Conservation (phyloP, 306 rosid genomes). For the Fragaria nilgerrensis region DNA sequence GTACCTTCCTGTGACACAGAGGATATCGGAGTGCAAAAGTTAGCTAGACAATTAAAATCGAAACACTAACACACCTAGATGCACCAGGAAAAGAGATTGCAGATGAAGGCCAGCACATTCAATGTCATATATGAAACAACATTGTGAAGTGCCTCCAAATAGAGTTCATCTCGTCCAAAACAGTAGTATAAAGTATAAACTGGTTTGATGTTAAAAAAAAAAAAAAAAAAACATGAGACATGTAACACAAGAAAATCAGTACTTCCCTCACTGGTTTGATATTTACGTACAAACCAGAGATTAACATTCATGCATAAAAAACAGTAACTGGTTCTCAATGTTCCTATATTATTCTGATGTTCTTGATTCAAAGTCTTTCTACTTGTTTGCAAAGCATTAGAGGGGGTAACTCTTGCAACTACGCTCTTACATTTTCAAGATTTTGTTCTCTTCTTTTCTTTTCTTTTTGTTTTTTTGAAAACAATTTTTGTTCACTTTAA, state of each 20-base stretch:
- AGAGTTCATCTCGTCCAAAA: too few relatives aligned
- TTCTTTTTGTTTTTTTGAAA: too few relatives aligned
- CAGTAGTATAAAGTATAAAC: too few relatives aligned
- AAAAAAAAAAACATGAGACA: too few relatives aligned
- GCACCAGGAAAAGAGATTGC: not conserved
- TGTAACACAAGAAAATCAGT: too few relatives aligned
- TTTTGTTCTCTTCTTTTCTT: too few relatives aligned
- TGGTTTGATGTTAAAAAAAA: too few relatives aligned
- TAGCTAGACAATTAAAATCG: not conserved
- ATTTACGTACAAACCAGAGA: conserved; percentile 1
- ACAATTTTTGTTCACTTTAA: too few relatives aligned
- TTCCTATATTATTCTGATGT: not conserved
- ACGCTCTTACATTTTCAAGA: too few relatives aligned
- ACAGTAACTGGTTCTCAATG: not conserved
- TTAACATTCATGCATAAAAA: not conserved
- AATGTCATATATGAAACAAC: not conserved
- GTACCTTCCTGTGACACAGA: conserved; percentile 31
- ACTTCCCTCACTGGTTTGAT: not conserved
- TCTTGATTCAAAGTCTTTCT: not conserved
- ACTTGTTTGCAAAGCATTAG: too few relatives aligned
- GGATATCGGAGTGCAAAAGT: conserved; percentile 4
- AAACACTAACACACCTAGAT: not conserved
- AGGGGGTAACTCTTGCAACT: too few relatives aligned
- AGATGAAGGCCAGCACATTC: not conserved
- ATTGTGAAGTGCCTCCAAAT: not conserved